Evolutionary conservation across 2,329 filamentous ascomycete genomes (phyloP).

Genomic region (Apiospora marii): DNA sequence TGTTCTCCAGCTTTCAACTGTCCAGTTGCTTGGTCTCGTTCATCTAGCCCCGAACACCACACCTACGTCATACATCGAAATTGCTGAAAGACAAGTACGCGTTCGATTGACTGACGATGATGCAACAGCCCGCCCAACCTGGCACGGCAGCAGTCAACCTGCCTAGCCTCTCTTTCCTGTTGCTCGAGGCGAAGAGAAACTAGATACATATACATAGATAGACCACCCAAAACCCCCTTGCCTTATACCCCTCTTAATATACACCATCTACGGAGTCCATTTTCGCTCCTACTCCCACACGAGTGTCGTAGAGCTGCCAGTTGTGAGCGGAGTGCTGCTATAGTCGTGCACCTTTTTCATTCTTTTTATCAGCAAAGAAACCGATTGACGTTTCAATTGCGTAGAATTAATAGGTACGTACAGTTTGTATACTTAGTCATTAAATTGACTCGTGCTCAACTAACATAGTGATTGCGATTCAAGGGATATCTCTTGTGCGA

Average conservation of each 20-base stretch:
- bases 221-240: neutral
- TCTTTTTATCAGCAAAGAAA: neutral
- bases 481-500: neutral
- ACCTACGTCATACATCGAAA: slow-evolving; percentile 32
- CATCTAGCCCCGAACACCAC: slow-evolving; percentile 22
- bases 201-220: neutral
- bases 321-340: neutral
- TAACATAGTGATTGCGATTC: neutral
- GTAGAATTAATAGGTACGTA: slow-evolving; percentile 7
- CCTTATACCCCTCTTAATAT: neutral
- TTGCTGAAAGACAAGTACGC: slow-evolving; percentile 19
- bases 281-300: neutral
- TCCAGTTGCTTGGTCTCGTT: neutral
- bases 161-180: neutral
- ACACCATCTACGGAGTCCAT: neutral
- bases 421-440: neutral
- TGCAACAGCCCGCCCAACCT: slow-evolving; percentile 19
- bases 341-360: neutral
- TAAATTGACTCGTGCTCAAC: neutral
- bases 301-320: neutral
- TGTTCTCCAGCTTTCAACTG: slow-evolving; percentile 16
- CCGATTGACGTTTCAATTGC: neutral
- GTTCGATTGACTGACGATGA: slow-evolving; percentile 21
- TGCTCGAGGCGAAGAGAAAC: neutral
- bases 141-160: neutral